Evolutionary conservation across 768 basidiomycete species (phyloP).

Genomic region (Boletales sp.): DNA sequence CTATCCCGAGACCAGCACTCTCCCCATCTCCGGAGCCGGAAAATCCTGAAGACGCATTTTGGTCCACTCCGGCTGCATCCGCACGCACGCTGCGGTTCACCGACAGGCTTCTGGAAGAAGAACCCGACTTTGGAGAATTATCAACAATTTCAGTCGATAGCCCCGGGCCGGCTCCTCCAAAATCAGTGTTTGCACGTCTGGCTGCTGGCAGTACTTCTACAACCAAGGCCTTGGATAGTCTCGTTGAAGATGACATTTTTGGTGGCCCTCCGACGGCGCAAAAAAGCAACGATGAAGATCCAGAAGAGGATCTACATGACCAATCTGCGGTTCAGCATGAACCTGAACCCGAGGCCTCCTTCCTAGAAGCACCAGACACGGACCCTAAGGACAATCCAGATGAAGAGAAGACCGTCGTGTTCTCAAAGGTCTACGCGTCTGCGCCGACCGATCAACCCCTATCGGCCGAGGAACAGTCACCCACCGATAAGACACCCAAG

Average conservation of each 20-base stretch:
- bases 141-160: slow-evolving; percentile 45
- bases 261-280: background rate
- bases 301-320: slow-evolving; percentile 7
- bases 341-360: background rate
- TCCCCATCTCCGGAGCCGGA: slow-evolving; percentile 25
- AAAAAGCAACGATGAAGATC: slow-evolving; percentile 1
- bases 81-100: slow-evolving; percentile 61
- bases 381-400: slow-evolving; percentile 16
- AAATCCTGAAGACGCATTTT: slow-evolving; percentile 55
- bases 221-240: slow-evolving; percentile 1
- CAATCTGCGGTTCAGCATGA: slow-evolving; percentile 11
- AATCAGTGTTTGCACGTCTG: slow-evolving; percentile 27
- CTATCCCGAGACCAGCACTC: slow-evolving; percentile 9
- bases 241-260: slow-evolving; percentile 7
- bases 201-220: slow-evolving; percentile 8
- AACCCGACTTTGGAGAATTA: slow-evolving; percentile 53
- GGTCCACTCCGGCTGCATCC: slow-evolving; percentile 53
- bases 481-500: slow-evolving; percentile 27
- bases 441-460: background rate
- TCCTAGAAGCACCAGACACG: background rate
- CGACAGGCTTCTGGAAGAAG: slow-evolving; percentile 60
- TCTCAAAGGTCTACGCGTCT: slow-evolving; percentile 16
- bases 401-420: slow-evolving; percentile 31
- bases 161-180: slow-evolving; percentile 36
- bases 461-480: background rate